Conservation (phyloP, 768 basidiomycete genomes). For the Chalciporus pseudorubinellus region DNA sequence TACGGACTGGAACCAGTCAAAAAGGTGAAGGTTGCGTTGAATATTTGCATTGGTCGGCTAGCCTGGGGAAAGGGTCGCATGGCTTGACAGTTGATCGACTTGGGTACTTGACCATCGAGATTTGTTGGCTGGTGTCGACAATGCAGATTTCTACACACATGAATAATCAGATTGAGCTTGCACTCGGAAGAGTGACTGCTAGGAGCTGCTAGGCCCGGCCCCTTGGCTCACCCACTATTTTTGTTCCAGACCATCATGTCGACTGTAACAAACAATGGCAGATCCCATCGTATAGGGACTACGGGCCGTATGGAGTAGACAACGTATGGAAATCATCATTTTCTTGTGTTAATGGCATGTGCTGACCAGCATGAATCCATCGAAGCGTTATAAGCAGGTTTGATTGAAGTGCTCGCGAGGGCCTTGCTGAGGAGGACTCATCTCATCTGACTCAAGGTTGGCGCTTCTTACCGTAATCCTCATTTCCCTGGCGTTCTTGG, state of each 20-base stretch:
- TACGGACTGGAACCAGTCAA: constrained; percentile 27
- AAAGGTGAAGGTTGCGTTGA: neutral
- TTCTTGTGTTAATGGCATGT: neutral
- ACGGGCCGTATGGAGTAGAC: constrained; percentile 52
- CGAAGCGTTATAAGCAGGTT: constrained; percentile 31
- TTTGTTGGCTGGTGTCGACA: too few species aligned
- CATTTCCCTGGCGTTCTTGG: constrained; percentile 66
- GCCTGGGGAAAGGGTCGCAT: too few species aligned
- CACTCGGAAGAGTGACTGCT: neutral
- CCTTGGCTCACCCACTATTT: too few species aligned
- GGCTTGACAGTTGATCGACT: too few species aligned
- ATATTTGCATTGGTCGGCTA: neutral
- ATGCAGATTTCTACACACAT: too few species aligned
- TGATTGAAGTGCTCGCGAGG: neutral
- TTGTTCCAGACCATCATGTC: constrained; percentile 1
- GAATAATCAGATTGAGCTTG: neutral
- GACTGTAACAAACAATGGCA: constrained; percentile 8
- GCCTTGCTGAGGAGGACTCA: neutral
- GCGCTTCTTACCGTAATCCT: constrained; percentile 69
- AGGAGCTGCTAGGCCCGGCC: too few species aligned
- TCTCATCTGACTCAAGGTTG: constrained; percentile 37
- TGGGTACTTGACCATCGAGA: too few species aligned
- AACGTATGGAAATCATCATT: constrained; percentile 38
- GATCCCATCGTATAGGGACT: constrained; percentile 24
- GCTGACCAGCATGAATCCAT: constrained; percentile 4